Conservation (phyloP, 1,139 yeast species). For the Tardiomyces blankii region DNA sequence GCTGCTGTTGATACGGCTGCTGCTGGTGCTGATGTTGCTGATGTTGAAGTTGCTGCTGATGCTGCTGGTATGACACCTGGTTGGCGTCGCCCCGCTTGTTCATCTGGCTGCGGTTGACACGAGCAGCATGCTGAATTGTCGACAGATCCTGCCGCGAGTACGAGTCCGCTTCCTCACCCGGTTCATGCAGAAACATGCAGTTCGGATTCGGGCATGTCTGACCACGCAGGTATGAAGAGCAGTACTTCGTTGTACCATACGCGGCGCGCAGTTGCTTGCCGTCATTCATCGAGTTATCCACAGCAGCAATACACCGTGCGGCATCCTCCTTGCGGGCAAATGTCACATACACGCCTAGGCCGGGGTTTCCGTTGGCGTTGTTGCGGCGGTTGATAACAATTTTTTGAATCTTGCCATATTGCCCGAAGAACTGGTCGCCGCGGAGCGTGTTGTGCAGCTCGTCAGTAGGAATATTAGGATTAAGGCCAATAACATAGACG, state of each 20-base stretch:
- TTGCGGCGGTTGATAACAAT: constrained; percentile 80
- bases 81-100: constrained; percentile 10
- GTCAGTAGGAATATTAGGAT: constrained; percentile 83
- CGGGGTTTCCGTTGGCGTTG: constrained; percentile 44
- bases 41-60: constrained; percentile 5
- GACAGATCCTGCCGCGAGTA: constrained; percentile 89
- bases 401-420: constrained; percentile 90
- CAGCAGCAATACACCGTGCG: constrained; percentile 79
- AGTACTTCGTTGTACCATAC: constrained; percentile 96
- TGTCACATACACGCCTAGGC: constrained; percentile 93
- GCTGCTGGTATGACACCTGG: background rate
- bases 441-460: constrained; percentile 78
- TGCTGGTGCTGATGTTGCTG: constrained; percentile 7
- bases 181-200: constrained; percentile 98
- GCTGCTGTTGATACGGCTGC: constrained; percentile 18
- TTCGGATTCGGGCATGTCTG: constrained; percentile 97
- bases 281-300: constrained; percentile 90
- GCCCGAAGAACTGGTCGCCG: constrained; percentile 93
- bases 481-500: constrained; percentile 92
- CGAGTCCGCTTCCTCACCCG: constrained; percentile 98
- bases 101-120: constrained; percentile 12
- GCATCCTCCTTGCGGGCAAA: constrained; percentile 93
- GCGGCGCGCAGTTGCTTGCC: constrained; percentile 86
- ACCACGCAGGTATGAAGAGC: constrained; percentile 89
- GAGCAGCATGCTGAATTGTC: constrained; percentile 59